Base-by-base conservation (phyloP, 2,329 filamentous ascomycete genomes). In the Colletotrichum sp. region DNA sequence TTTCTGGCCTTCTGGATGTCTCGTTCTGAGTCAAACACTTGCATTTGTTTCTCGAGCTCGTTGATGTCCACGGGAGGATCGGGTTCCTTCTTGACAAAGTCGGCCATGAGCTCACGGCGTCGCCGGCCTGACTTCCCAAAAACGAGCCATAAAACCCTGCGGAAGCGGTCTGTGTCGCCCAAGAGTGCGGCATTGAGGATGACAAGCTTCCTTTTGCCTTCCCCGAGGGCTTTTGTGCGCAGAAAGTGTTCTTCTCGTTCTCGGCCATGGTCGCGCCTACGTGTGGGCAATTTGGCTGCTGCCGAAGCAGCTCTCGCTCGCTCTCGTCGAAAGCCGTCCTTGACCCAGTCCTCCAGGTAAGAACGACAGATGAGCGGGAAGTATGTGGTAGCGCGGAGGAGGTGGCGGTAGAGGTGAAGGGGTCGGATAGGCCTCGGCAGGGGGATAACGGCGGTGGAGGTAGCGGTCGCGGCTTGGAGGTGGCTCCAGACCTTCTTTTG, bases 381-480 rank as follows among this genome's bases (percentile, higher is more conserved):
- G 80, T 94, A 94, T 32, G 89, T 88, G 52, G 87, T 85, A 84
- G 93, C 91, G 75, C 92, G 90, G 44, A 93, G 89, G 26, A 93
- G 84, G 74, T 90, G 87, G 72, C 92, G 88, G 82, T 92, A 93
- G 63, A 92, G 82, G 78, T 89, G 87, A 16, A 88, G 79, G 6
- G 85, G 77, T 1, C 78, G 80, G 12, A 71, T 77, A 13, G 85
- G 83, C 52, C 82, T 79, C 21, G 82, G 82, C 26, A 87, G 83
- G 67, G 82, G 84, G 28, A 83, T 81, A 39, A 65, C 64, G 12
- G 64, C 34, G 3, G 57, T 28, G 15, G 57, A 66, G 82, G 82
- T 83, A 86, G 66, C 62, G 28, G 26, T 52, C 6, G 12, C 36
- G 4, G 57, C 34, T 4, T 70, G 34, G 24, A 70, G 55, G 26